Base-by-base conservation (phyloP, 208 protist species). In the Leishmania braziliensis region DNA sequence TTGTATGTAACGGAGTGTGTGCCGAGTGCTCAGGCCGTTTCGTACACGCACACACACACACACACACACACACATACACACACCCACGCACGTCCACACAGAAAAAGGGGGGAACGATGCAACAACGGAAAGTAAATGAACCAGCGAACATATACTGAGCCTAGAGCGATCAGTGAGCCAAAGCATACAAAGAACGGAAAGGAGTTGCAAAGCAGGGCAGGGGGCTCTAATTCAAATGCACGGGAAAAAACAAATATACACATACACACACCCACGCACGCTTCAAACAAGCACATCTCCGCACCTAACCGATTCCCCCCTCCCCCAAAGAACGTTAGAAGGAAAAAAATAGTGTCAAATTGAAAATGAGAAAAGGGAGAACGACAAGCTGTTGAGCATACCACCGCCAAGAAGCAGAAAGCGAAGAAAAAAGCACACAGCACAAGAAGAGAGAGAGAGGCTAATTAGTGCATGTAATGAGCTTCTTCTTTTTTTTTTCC, bases 401-500 rank as follows among this genome's bases (percentile, higher is more conserved):
- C 29, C 29, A 39, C n/a, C 72, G 10, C 6, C 2, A 39, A 62
- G 12, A 23, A 26, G n/a, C 72, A 58, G n/a, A 29, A 53, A 75
- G 39, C 39, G 58, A 56, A 58, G 26, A 72, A n/a, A 50, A 72
- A 26, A 29, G 6, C 23, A 72, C 39, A 26, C 3, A 26, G 39
- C 39, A 72, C 68, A 50, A 16, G 51, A 58, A 33, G 51, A 76
- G 39, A 58, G 23, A 75, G 26, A 50, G 53, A 76, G 18, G 5
- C 50, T 77, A 71, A 50, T 50, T 51, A 68, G 46, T 36, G 66
- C 53, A 82, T 80, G 51, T 58, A 50, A 75, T 26, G 53, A 33
- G 77, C 20, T 84, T 60, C 68, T 36, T 83, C 48, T 77, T 14
- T 83, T 33, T 54, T 26, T 77, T 73, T 86, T 60, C 8, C 33